Evolutionary conservation across 176 grass and related monocot species (phyloP).

Genomic region (Phoenix dactylifera): DNA sequence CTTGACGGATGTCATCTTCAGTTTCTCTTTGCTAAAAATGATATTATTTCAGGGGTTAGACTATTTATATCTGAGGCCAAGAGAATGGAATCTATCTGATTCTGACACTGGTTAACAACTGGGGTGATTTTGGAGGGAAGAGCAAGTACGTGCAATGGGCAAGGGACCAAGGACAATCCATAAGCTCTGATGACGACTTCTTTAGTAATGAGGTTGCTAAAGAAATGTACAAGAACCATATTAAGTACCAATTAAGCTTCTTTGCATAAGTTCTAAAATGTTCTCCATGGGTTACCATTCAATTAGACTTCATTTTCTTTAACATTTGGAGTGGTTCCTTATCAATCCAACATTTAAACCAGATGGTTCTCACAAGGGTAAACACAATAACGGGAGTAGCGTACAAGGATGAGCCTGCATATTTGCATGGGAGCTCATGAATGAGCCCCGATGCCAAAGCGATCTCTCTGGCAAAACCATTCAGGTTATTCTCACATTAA

Average conservation of each 20-base stretch:
- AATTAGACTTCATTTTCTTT: no score
- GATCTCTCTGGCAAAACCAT: slow-evolving; percentile 55
- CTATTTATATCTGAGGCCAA: slow-evolving; percentile 54
- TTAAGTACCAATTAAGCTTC: slow-evolving; percentile 15
- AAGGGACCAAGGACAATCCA: slow-evolving; percentile 29
- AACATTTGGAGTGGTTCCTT: no score
- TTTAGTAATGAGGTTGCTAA: slow-evolving; percentile 30
- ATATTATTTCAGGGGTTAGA: slow-evolving; percentile 48
- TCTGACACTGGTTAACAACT: slow-evolving; percentile 70
- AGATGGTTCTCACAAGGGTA: slow-evolving; percentile 41
- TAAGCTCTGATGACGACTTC: slow-evolving; percentile 58
- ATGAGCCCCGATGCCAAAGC: slow-evolving; percentile 60
- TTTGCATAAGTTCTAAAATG: no score
- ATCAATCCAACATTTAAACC: background rate
- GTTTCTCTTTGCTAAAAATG: no score
- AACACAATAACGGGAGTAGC: slow-evolving; percentile 54
- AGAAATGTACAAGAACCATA: slow-evolving; percentile 61
- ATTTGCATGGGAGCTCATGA: slow-evolving; percentile 89
- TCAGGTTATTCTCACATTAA: slow-evolving; percentile 19
- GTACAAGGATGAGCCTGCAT: slow-evolving; percentile 72
- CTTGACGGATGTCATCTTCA: no score
- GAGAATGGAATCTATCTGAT: slow-evolving; percentile 46
- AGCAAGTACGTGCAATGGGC: slow-evolving; percentile 81
- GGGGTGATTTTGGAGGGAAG: slow-evolving; percentile 61
- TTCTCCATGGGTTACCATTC: no score